A percentile compares a stretch with the other conserved stretches of the same genome.
Conservation (phyloP, 306 rosid species). For the Ceratonia siliqua region DNA sequence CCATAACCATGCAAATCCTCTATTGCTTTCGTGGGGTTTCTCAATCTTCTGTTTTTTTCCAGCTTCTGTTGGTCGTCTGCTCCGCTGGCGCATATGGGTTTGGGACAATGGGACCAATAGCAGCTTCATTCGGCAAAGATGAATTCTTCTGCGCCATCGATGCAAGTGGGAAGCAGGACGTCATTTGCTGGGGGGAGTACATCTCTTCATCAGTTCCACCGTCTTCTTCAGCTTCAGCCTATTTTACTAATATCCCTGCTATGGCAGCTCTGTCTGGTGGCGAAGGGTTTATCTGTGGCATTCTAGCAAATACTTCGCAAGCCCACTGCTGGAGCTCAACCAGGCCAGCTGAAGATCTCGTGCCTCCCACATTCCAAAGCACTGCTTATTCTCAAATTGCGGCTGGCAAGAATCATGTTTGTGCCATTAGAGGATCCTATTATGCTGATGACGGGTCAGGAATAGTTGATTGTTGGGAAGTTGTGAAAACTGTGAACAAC, state of each 20-base stretch:
- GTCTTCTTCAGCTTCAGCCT: constrained; percentile 36
- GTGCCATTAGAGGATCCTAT: constrained; percentile 83
- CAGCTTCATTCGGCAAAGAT: constrained; percentile 67
- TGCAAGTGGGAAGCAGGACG: constrained; percentile 82
- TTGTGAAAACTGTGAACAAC: constrained; percentile 38
- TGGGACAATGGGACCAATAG: constrained; percentile 86
- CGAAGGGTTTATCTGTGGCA: constrained; percentile 78
- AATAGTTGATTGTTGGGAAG: constrained; percentile 79
- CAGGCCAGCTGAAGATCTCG: constrained; percentile 54
- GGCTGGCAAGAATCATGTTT: constrained; percentile 73
- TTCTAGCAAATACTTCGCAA: constrained; percentile 71
- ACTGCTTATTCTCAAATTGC: constrained; percentile 71
- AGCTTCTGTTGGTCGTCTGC: constrained; percentile 34
- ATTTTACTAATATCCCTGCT: constrained; percentile 49
- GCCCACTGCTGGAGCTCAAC: constrained; percentile 70
- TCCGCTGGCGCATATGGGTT: constrained; percentile 49
- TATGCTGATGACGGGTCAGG: constrained; percentile 67
- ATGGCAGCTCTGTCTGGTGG: constrained; percentile 94
- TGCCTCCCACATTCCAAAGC: constrained; percentile 56
- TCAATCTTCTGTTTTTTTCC: constrained; percentile 14
- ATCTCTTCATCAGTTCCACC: constrained; percentile 38
- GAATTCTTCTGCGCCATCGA: constrained; percentile 86
- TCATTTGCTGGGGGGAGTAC: constrained; percentile 84
- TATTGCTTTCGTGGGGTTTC: constrained; percentile 28
- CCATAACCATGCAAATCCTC: constrained; percentile 60